A percentile compares a stretch with the other conserved stretches of the same genome.
Conservation (phyloP, 192 early-diverging fungal genomes). For the Coemansia reversa region DNA sequence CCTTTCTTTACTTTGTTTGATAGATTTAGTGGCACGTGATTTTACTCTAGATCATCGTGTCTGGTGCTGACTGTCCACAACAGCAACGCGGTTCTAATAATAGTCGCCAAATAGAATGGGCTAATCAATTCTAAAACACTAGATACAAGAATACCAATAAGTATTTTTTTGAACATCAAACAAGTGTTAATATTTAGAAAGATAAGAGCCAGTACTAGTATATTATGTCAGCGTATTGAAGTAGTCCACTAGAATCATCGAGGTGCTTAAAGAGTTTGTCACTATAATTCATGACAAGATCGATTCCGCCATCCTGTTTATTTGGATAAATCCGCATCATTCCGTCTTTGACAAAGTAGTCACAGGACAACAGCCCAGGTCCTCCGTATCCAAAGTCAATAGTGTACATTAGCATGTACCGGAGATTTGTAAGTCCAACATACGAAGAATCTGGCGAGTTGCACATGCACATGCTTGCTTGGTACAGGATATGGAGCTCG, state of each 20-base stretch:
- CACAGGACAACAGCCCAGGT: conserved; percentile 28
- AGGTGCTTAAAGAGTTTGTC: conserved; percentile 31
- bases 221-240: conserved; percentile 33
- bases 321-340: conserved; percentile 36
- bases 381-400: conserved; percentile 48
- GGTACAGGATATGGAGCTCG: conserved; percentile 36
- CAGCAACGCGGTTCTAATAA: too few relatives aligned
- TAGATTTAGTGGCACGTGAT: background rate
- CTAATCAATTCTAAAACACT: too few relatives aligned
- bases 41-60: background rate
- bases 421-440: conserved; percentile 30
- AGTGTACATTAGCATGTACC: conserved; percentile 32
- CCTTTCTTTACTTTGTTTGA: background rate
- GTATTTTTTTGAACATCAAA: background rate
- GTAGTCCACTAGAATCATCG: conserved; percentile 12
- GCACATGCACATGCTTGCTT: conserved; percentile 24
- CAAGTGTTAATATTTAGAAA: background rate
- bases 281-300: conserved; percentile 38
- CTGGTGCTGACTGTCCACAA: background rate
- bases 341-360: conserved; percentile 36
- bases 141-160: background rate
- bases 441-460: conserved; percentile 36
- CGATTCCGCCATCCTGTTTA: conserved; percentile 42
- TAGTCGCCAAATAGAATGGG: too few relatives aligned
- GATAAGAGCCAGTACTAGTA: conserved; percentile 10